Evolutionary conservation across 139 green algal species (phyloP).

Genomic region (Coelastrella sp.): DNA sequence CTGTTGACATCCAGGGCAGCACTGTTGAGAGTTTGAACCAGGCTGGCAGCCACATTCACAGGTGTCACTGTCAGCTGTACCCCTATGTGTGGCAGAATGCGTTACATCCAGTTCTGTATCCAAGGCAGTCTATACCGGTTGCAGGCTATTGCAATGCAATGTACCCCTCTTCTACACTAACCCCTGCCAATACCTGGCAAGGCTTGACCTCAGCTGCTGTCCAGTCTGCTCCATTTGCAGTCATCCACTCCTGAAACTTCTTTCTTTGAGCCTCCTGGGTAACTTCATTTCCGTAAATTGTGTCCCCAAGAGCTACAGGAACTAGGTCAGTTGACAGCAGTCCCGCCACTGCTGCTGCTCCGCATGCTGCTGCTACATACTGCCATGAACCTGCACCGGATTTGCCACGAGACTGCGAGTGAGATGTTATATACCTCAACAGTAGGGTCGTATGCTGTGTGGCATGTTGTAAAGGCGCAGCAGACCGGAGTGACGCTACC

Average conservation of each 20-base stretch:
- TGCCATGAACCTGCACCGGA: background rate
- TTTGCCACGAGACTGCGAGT: background rate
- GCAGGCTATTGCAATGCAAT: too few species aligned
- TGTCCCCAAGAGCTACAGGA: conserved; percentile 9
- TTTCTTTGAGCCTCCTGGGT: background rate
- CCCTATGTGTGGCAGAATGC: too few species aligned
- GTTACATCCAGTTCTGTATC: too few species aligned
- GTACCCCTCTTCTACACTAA: too few species aligned
- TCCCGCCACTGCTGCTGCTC: conserved; percentile 20
- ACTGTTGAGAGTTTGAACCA: too few species aligned
- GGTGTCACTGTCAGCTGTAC: too few species aligned
- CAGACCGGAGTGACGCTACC: background rate
- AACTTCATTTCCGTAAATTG: background rate
- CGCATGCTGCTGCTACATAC: background rate
- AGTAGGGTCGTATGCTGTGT: background rate
- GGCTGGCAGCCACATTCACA: too few species aligned
- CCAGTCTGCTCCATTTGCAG: conserved; percentile 22
- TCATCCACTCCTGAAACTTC: conserved; percentile 30
- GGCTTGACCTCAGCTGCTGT: conserved; percentile 7
- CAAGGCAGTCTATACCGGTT: too few species aligned
- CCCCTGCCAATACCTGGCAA: conserved; percentile 2
- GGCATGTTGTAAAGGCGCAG: background rate
- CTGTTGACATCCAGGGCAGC: too few species aligned
- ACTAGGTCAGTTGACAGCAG: background rate
- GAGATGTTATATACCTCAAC: background rate